phyloP scores from a whole-genome alignment of 805 yeast genomes.

The Candida lessepsii region DNA sequence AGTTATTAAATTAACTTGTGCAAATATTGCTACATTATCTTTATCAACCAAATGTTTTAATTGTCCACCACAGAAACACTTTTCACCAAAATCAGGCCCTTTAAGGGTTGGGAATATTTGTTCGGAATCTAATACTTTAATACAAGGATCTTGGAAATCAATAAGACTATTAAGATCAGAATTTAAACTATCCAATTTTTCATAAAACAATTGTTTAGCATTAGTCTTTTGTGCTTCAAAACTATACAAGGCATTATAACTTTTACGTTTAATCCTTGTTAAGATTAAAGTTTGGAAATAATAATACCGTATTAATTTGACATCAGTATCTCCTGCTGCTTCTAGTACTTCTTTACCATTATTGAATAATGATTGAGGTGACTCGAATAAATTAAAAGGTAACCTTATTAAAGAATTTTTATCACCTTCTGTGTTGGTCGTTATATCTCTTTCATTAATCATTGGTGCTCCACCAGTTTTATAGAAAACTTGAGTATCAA shows the following conservation, averaged over 20 bases:
- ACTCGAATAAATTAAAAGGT: not conserved
- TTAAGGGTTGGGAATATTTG: not conserved
- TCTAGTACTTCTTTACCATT: not conserved
- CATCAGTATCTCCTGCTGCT: no score
- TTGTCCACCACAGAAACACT: conserved; percentile 4
- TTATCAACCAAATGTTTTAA: not conserved
- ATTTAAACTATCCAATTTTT: conserved; percentile 16
- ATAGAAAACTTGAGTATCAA: conserved; percentile 28
- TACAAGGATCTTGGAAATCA: conserved; percentile 3
- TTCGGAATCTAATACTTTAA: not conserved
- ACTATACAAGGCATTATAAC: conserved; percentile 26
- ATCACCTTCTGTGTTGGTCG: conserved; percentile 26
- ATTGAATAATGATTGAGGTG: conserved; percentile 11
- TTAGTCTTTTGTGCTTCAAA: conserved; percentile 16
- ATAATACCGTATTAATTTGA: not conserved
- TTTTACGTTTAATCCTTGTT: conserved; percentile 22
- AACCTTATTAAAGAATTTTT: conserved; percentile 14
- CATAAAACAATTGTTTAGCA: conserved; percentile 13
- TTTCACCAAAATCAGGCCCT: not conserved
- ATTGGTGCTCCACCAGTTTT: conserved; percentile 30
- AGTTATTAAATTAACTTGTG: not conserved
- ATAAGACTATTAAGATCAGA: not conserved
- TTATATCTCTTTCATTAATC: conserved; percentile 21
- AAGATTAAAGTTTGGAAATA: conserved; percentile 9
- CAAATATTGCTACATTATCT: not conserved